phyloP scores from a whole-genome alignment of 2,329 filamentous ascomycete species.

The Ustilaginoidea virens region DNA sequence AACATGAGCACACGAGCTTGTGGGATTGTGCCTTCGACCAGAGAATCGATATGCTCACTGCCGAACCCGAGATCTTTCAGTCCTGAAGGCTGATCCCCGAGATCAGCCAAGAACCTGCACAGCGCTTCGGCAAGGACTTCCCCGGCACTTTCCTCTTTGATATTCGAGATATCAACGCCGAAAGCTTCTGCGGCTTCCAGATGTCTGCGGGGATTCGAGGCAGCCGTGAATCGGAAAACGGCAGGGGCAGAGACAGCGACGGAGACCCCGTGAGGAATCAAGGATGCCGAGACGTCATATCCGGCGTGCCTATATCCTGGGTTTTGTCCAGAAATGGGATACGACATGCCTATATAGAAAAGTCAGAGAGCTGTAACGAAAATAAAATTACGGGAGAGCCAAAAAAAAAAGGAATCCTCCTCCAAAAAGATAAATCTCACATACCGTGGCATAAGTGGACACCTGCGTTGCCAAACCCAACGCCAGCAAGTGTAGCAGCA shows the following conservation, averaged over 20 bases:
- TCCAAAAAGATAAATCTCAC: conserved; percentile 9
- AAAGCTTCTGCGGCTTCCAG: conserved; percentile 79
- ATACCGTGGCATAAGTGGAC: conserved; percentile 60
- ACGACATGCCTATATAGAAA: conserved; percentile 62
- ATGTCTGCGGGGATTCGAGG: conserved; percentile 87
- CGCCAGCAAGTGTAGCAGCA: conserved; percentile 82
- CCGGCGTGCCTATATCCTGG: conserved; percentile 74
- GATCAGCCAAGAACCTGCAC: conserved; percentile 58
- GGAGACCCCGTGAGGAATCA: conserved; percentile 92
- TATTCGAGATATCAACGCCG: conserved; percentile 74
- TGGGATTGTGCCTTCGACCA: conserved; percentile 91
- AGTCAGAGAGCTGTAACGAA: neutral
- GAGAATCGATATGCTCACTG: conserved; percentile 54
- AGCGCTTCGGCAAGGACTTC: conserved; percentile 77
- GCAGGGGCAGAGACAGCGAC: conserved; percentile 88
- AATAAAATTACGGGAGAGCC: neutral
- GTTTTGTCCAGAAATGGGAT: conserved; percentile 93
- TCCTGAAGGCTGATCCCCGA: conserved; percentile 85
- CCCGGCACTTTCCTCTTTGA: conserved; percentile 79
- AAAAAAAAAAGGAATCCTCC: neutral
- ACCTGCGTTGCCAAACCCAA: conserved; percentile 94
- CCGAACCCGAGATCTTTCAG: conserved; percentile 73
- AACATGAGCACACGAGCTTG: conserved; percentile 84
- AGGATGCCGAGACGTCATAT: conserved; percentile 60
- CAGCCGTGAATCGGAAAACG: conserved; percentile 83